Evolutionary conservation across 2,329 filamentous ascomycete genomes (phyloP), one percentile per base, ranked within the genome.

Genomic region (Colletotrichum lupini): DNA sequence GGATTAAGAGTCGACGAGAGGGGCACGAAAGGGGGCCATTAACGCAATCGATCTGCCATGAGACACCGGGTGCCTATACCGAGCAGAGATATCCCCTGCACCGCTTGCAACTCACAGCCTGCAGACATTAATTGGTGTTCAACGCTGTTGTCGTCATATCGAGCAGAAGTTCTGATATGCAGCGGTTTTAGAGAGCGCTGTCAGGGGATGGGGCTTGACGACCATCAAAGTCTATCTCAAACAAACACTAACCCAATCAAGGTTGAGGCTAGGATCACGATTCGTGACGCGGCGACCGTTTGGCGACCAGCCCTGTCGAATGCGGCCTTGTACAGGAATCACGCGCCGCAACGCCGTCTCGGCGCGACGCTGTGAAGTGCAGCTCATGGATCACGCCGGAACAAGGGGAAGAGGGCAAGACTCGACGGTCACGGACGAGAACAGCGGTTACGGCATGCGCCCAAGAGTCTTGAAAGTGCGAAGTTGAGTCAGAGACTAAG

Each of bases 181-280:
- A 42, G 7, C 32, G 24, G 46, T n/a, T 26, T 14, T 49, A 5
- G 22, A 22, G 8, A 57, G 11, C 7, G 37, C 35, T 56, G 60
- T 26, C 49, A 24, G 22, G 58, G 58, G 24, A 53, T 58, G 24
- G 42, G 64, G 16, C 52, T 58, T 59, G 65, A 61, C 58, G 57
- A 58, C n/a, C 35, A 49, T 19, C 22, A 30, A 62, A 58, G 63
- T 68, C 49, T 68, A 62, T 62, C 28, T 59, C 59, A 72, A 63
- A 68, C 64, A 68, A 30, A 42, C 24, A 65, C 56, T 67, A 72
- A 62, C 49, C 58, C 32, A 22, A 30, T 53, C 60, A 32, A 37
- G 65, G 28, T 24, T 12, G 46, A 37, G 11, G 63, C 14, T 30
- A 22, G 56, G 64, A 37, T 62, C 26, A 26, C 32, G 65, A 72